Evolutionary conservation across 164 flowering plant species (phyloP).

Genomic region (Protea cynaroides): DNA sequence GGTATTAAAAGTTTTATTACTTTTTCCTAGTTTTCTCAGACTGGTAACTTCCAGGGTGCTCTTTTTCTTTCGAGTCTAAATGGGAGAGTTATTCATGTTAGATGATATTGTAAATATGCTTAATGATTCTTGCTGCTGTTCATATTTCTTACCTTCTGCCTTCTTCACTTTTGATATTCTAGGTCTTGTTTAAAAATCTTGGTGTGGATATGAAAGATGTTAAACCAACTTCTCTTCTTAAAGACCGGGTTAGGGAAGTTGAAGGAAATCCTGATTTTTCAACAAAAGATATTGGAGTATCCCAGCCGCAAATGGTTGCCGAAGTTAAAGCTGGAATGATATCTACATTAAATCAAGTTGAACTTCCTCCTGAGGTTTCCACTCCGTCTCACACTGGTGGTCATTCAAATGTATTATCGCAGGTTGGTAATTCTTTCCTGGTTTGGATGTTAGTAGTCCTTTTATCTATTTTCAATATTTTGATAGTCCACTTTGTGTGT

Average conservation of each 20-base stretch:
- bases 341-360: conserved; percentile 62
- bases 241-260: conserved; percentile 69
- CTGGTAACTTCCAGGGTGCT: neutral
- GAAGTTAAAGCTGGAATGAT: conserved; percentile 57
- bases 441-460: neutral
- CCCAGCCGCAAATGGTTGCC: conserved; percentile 60
- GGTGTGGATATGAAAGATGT: conserved; percentile 86
- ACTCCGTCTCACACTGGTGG: conserved; percentile 53
- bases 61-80: neutral
- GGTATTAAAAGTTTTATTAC: no score
- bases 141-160: neutral
- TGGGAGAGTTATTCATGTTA: no score
- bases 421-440: conserved; percentile 36
- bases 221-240: conserved; percentile 74
- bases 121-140: neutral
- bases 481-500: conserved; percentile 6
- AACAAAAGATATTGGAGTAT: conserved; percentile 64
- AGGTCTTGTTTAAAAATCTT: conserved; percentile 89
- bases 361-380: conserved; percentile 62
- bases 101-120: neutral
- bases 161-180: conserved; percentile 13
- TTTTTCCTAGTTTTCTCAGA: neutral
- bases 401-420: conserved; percentile 51
- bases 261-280: conserved; percentile 99
- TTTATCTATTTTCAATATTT: conserved; percentile 2